These are phyloP conservation scores for Brassica nigra DNA, from an alignment of 345 rosid genomes.

Conservation along the genomic window DNA sequence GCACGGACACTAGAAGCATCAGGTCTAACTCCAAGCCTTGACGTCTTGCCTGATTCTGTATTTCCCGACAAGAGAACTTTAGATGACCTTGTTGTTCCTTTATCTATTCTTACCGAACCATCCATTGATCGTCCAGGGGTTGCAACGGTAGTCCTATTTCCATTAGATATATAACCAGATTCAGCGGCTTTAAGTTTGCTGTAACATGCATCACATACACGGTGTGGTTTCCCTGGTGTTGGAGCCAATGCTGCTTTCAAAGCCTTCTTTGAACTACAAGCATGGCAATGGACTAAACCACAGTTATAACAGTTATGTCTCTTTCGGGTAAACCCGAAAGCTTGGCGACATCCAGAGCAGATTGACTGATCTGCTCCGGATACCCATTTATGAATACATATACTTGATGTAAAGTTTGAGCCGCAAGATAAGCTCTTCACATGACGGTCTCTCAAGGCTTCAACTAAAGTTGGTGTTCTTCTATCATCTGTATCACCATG, in stretches of 20 bases:
- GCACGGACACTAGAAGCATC: constrained; percentile 58
- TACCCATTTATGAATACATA: constrained; percentile 96
- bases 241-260: constrained; percentile 95
- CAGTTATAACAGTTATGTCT: constrained; percentile 94
- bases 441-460: constrained; percentile 78
- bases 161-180: constrained; percentile 45
- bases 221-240: constrained; percentile 95
- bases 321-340: constrained; percentile 92
- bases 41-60: constrained; percentile 59
- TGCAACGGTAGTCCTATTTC: constrained; percentile 43
- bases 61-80: constrained; percentile 58
- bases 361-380: constrained; percentile 92
- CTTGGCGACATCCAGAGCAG: constrained; percentile 91
- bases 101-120: constrained; percentile 53
- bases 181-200: constrained; percentile 83
- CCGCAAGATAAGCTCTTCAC: constrained; percentile 93
- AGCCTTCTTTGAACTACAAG: constrained; percentile 96
- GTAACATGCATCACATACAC: constrained; percentile 92
- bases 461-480: constrained; percentile 72
- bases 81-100: constrained; percentile 51
- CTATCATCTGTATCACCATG: constrained; percentile 88
- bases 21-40: constrained; percentile 49
- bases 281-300: constrained; percentile 93
- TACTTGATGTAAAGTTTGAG: constrained; percentile 85
- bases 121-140: constrained; percentile 57